These are phyloP conservation scores for Solanum lycopersicoides DNA, from an alignment of 257 asterid species.

Conservation along the genomic window DNA sequence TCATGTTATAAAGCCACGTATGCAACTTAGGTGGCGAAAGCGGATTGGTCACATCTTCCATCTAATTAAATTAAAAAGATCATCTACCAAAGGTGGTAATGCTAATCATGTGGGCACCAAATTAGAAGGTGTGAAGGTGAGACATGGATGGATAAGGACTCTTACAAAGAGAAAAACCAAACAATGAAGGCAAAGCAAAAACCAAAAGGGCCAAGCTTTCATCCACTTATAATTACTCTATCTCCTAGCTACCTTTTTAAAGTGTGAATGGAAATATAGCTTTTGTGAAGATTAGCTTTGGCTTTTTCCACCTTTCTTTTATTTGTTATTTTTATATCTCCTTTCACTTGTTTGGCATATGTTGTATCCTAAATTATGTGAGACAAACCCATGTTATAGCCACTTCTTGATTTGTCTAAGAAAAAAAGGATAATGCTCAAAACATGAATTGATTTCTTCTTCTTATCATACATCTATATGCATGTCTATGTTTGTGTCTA, in stretches of 20 bases:
- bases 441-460: background rate
- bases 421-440: background rate
- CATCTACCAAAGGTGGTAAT: constrained; percentile 41
- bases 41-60: constrained; percentile 74
- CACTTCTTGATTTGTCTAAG: background rate
- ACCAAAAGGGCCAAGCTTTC: constrained; percentile 4
- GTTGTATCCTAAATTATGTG: background rate
- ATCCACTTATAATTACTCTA: background rate
- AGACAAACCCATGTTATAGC: background rate
- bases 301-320: background rate
- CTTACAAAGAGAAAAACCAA: constrained; percentile 50
- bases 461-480: background rate
- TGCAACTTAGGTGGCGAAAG: constrained; percentile 60
- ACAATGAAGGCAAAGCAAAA: constrained; percentile 14
- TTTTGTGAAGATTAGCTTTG: background rate
- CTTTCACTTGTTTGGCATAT: background rate
- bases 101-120: constrained; percentile 55
- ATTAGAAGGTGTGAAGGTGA: constrained; percentile 43
- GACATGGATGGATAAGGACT: constrained; percentile 64
- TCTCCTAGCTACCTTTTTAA: background rate
- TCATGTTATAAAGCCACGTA: constrained; percentile 36
- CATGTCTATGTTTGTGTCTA: background rate
- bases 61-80: constrained; percentile 57
- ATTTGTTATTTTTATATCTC: background rate
- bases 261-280: background rate